These are phyloP conservation scores for Phytophthora uliginosa DNA, from an alignment of 352 stramenopile species.

Conservation along the genomic window DNA sequence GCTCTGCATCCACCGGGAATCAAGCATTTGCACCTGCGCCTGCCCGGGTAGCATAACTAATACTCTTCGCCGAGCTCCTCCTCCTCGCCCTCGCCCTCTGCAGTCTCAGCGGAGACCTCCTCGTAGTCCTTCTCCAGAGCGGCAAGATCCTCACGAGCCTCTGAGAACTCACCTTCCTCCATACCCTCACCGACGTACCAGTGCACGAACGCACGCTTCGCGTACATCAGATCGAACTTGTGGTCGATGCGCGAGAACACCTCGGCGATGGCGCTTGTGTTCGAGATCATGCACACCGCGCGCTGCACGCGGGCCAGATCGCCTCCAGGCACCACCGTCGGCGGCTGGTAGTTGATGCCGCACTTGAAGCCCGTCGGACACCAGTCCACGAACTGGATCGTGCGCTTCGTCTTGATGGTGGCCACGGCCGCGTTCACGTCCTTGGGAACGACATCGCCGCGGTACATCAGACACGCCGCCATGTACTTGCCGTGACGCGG, in stretches of 20 bases:
- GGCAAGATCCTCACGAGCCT: slow-evolving; percentile 96
- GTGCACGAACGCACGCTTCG: slow-evolving; percentile 99
- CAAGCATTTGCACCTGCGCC: too few species aligned
- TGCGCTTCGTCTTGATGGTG: slow-evolving; percentile 99
- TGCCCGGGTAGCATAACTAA: slow-evolving; percentile 26
- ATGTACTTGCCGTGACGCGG: slow-evolving; percentile 99
- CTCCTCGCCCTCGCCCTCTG: slow-evolving; percentile 96
- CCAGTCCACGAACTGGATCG: slow-evolving; percentile 99
- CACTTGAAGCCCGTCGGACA: slow-evolving; percentile 98
- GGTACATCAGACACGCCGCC: slow-evolving; percentile 98
- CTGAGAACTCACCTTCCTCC: slow-evolving; percentile 99
- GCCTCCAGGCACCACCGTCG: slow-evolving; percentile 96
- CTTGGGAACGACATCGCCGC: slow-evolving; percentile 95
- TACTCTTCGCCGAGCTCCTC: slow-evolving; percentile 93
- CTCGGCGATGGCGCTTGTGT: slow-evolving; percentile 99
- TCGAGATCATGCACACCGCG: slow-evolving; percentile 99
- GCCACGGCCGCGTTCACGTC: slow-evolving; percentile 96
- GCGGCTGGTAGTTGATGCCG: slow-evolving; percentile 96
- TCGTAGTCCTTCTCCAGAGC: slow-evolving; percentile 96
- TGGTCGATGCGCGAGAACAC: slow-evolving; percentile 98
- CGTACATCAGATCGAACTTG: slow-evolving; percentile 99
- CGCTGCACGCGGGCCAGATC: slow-evolving; percentile 98
- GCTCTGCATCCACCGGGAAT: too few species aligned
- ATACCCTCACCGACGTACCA: slow-evolving; percentile 99
- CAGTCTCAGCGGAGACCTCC: slow-evolving; percentile 98